Evolutionary conservation across 495 filamentous ascomycete species (phyloP), one percentile per base, ranked within the genome.

Genomic region (Beverwykella pulmonaria): DNA sequence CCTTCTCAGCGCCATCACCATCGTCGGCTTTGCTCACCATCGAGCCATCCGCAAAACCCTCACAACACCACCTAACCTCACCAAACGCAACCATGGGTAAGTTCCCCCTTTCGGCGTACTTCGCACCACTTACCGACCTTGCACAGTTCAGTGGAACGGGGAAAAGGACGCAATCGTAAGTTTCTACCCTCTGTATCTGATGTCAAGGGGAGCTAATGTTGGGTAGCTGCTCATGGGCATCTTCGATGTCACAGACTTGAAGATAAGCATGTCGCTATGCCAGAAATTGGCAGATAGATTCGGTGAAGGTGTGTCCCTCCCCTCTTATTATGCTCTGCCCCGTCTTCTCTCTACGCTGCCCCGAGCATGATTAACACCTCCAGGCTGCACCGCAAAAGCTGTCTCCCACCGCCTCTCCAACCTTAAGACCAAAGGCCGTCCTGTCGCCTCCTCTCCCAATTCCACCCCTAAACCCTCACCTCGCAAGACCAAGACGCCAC

Each of bases 351-450:
- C 17, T 20, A 27, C 5, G 5, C 26, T 20, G 19, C 3, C 30
- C 19, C n/a, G n/a, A n/a, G n/a, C n/a, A n/a, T n/a, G n/a, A n/a
- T n/a, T n/a, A n/a, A n/a, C n/a, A n/a, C n/a, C n/a, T n/a, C n/a
- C 52, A 63, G 61, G 52, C 49, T 63, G 61, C 25, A 63, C 61
- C 52, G 26, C 61, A 5, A 63, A 56, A 32, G 61, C 61, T 30
- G 52, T 56, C 22, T 27, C 30, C 22, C 29, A 63, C 52, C 61
- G 61, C 39, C 29, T 63, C 34, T 9, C 34, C 30, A 55, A 47
- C 34, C n/a, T 63, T 1, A 63, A 63, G 52, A 63, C 34, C 6
- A 1, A 8, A 1, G 50, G 52, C 52, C 39, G 39, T 14, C 39
- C 39, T 14, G 6, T n/a, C 15, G 39, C 8, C 15, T 7, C 5